phyloP scores from a whole-genome alignment of 768 basidiomycete species.

The Pulveroboletus sp. region DNA sequence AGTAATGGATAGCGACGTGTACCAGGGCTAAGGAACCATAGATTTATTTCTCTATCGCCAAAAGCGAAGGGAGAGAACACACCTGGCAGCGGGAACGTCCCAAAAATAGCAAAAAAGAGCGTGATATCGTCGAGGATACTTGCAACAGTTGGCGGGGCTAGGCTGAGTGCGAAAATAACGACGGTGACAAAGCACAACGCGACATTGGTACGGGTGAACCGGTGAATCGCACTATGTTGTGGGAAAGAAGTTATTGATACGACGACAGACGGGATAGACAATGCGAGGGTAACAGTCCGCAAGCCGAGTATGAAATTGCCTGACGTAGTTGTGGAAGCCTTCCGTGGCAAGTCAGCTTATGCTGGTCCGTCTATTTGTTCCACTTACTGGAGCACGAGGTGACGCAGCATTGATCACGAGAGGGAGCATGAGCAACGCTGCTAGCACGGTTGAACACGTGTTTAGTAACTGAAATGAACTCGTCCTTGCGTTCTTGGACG shows the following conservation, averaged over 20 bases:
- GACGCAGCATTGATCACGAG: conserved; percentile 50
- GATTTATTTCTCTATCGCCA: background rate
- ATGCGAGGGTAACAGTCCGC: conserved; percentile 47
- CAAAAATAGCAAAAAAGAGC: conserved; percentile 46
- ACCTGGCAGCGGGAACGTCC: conserved; percentile 65
- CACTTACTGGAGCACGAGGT: conserved; percentile 38
- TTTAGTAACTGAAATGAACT: conserved; percentile 60
- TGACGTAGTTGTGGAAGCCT: conserved; percentile 4
- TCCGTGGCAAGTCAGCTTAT: conserved; percentile 9
- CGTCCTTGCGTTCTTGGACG: conserved; percentile 40
- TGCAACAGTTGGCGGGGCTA: conserved; percentile 39
- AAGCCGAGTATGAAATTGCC: conserved; percentile 32
- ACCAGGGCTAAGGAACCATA: conserved; percentile 46
- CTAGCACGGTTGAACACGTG: conserved; percentile 43
- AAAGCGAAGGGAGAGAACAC: conserved; percentile 8
- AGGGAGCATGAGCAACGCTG: conserved; percentile 50
- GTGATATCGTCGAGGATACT: conserved; percentile 43
- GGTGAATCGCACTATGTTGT: conserved; percentile 40
- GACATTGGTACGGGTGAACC: conserved; percentile 37
- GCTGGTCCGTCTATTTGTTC: conserved; percentile 21
- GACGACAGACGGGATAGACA: conserved; percentile 56
- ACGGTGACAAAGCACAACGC: conserved; percentile 42
- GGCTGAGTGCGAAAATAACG: conserved; percentile 40
- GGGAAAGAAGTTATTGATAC: conserved; percentile 52
- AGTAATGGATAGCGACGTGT: conserved; percentile 79